phyloP scores from a whole-genome alignment of 495 filamentous ascomycete genomes.

The Cercophora sp. region DNA sequence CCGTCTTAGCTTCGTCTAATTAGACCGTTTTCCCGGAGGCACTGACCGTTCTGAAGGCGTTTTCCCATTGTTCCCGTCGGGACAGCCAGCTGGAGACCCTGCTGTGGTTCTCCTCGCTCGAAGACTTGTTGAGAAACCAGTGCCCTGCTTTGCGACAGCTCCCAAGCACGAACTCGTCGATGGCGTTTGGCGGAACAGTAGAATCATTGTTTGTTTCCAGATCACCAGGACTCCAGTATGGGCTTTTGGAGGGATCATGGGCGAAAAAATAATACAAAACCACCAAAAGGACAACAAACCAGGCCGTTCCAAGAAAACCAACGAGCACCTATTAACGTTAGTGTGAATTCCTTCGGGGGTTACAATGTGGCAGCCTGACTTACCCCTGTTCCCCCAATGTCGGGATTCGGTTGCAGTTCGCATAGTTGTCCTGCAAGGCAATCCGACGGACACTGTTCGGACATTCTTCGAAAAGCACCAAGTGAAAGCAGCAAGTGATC shows the following conservation, averaged over 20 bases:
- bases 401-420: too few species aligned
- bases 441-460: too few species aligned
- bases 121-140: background rate
- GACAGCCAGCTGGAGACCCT: background rate
- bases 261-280: background rate
- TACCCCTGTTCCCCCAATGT: too few species aligned
- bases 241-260: constrained; percentile 1
- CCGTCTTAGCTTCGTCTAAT: background rate
- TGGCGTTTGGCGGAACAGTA: too few species aligned
- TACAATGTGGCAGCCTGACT: too few species aligned
- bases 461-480: too few species aligned
- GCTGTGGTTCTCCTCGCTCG: background rate
- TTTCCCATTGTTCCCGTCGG: background rate
- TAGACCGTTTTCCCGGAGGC: background rate
- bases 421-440: too few species aligned
- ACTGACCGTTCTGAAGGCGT: background rate
- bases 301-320: constrained; percentile 8
- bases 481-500: too few species aligned
- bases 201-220: too few species aligned
- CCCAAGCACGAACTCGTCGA: background rate
- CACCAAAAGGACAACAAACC: background rate
- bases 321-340: constrained; percentile 5
- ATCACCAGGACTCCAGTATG: too few species aligned
- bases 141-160: background rate
- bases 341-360: too few species aligned